phyloP scores from a whole-genome alignment of 225 moss, liverwort and hornwort genomes.

The Climacium dendroides region DNA sequence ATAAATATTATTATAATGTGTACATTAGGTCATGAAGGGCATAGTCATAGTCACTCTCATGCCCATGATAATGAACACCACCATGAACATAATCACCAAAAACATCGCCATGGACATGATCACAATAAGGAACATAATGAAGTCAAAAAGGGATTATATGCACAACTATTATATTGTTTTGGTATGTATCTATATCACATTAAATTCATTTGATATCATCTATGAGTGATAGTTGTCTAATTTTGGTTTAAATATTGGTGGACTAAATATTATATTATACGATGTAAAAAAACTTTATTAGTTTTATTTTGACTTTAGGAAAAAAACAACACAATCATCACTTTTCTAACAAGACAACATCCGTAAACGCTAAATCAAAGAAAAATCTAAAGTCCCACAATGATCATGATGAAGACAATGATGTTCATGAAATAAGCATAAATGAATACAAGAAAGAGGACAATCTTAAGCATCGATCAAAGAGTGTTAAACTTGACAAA shows the following conservation, averaged over 20 bases:
- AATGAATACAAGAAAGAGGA: neutral
- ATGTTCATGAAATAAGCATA: slow-evolving; percentile 9
- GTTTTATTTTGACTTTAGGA: neutral
- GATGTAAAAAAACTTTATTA: neutral
- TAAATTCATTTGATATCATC: neutral
- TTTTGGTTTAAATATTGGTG: neutral
- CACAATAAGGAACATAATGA: neutral
- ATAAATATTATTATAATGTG: slow-evolving; percentile 50
- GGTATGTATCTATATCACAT: neutral
- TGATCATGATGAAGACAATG: neutral
- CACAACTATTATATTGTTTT: neutral
- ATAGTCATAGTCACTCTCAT: slow-evolving; percentile 10
- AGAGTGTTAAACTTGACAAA: slow-evolving; percentile 4
- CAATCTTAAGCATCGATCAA: neutral
- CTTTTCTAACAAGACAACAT: neutral
- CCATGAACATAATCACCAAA: neutral
- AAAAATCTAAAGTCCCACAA: neutral
- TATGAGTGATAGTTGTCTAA: no score
- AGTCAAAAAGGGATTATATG: neutral
- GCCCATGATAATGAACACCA: neutral
- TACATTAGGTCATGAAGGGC: slow-evolving; percentile 31
- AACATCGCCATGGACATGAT: neutral
- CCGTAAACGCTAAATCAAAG: accelerated
- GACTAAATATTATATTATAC: no score
- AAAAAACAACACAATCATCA: neutral